These are phyloP conservation scores for Pythium inflatum DNA, from an alignment of 352 stramenopile species.

Conservation along the genomic window DNA sequence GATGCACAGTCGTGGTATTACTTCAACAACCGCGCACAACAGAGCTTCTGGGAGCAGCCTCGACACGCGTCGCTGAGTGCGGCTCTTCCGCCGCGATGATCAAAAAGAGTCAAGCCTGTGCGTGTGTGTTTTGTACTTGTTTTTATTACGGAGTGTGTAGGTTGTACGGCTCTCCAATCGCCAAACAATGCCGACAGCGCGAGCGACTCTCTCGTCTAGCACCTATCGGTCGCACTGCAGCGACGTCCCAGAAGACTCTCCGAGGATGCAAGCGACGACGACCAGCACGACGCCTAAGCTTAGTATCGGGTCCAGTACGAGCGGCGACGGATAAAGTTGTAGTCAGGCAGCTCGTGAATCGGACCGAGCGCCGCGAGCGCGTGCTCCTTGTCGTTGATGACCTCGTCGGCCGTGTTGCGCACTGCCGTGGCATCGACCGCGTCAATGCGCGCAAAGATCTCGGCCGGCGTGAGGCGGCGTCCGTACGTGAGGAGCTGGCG, in stretches of 20 bases:
- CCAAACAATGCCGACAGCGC: slow-evolving; percentile 6
- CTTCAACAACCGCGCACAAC: slow-evolving; percentile 55
- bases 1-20: slow-evolving; percentile 58
- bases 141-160: slow-evolving; percentile 40
- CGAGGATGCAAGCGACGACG: slow-evolving; percentile 19
- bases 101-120: not conserved
- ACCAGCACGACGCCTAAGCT: slow-evolving; percentile 31
- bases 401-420: slow-evolving; percentile 78
- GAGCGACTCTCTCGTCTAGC: slow-evolving; percentile 41
- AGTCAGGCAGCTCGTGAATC: slow-evolving; percentile 99
- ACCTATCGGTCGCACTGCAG: slow-evolving; percentile 27
- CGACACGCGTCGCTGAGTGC: slow-evolving; percentile 35
- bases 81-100: not conserved
- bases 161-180: slow-evolving; percentile 1
- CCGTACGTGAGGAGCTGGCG: slow-evolving; percentile 97
- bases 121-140: slow-evolving; percentile 29
- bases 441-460: slow-evolving; percentile 99
- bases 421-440: slow-evolving; percentile 97
- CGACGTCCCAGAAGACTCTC: slow-evolving; percentile 2
- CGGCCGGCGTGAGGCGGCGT: slow-evolving; percentile 96
- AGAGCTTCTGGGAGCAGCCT: slow-evolving; percentile 57
- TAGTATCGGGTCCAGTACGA: slow-evolving; percentile 98
- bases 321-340: slow-evolving; percentile 99
- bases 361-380: slow-evolving; percentile 97
- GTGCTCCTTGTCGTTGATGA: slow-evolving; percentile 99